These are phyloP conservation scores for Colletotrichum sp. DNA, from an alignment of 2,329 filamentous ascomycete species.

Conservation along the genomic window DNA sequence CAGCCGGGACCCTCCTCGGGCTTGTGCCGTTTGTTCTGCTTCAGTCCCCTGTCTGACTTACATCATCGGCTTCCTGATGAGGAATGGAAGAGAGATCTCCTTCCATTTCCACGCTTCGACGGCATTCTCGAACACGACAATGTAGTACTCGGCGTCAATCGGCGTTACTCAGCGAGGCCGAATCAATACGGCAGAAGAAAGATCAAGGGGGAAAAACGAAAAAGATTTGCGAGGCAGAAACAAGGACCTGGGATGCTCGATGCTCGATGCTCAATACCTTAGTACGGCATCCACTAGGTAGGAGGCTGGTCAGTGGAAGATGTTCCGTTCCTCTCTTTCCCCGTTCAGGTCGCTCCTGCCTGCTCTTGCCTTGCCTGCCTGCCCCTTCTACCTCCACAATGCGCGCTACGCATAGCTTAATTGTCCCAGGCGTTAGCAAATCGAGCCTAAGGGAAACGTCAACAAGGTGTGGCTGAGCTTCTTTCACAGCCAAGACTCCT, in stretches of 20 bases:
- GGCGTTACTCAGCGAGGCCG: background rate
- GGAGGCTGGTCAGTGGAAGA: background rate
- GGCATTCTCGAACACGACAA: background rate
- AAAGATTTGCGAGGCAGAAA: background rate
- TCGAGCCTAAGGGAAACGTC: background rate
- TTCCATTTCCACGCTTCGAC: background rate
- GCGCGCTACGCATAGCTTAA: background rate
- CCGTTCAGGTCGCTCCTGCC: background rate
- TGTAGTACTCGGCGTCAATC: background rate
- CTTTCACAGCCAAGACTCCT: background rate
- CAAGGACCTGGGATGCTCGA: background rate
- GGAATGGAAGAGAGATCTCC: background rate
- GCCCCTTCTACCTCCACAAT: background rate
- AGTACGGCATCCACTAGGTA: background rate
- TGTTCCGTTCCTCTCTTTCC: background rate
- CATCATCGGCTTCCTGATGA: background rate
- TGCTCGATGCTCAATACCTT: background rate
- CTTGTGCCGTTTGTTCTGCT: background rate
- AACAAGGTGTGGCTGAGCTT: constrained; percentile 8
- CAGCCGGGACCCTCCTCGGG: background rate
- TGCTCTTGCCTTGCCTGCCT: background rate
- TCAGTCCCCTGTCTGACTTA: background rate
- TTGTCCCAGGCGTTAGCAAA: background rate
- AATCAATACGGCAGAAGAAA: background rate
- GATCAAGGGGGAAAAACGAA: background rate